Evolutionary conservation across 202 grass and related monocot genomes (phyloP).

Genomic region (Hordeum pubiflorum): DNA sequence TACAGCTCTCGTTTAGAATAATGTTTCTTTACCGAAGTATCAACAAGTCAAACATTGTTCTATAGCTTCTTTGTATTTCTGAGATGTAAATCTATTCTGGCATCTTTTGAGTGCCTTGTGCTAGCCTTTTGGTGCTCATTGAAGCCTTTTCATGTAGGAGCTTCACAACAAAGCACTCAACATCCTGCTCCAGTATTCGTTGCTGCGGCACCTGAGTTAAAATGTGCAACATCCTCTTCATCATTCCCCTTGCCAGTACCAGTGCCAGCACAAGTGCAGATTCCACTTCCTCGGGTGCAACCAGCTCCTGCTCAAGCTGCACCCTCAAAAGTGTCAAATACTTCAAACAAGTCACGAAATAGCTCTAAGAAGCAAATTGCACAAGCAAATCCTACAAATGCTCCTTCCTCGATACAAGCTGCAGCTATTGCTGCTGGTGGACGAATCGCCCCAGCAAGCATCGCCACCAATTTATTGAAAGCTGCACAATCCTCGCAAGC

Average conservation of each 20-base stretch:
- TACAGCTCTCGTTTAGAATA: conserved; percentile 12
- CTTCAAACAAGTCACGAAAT: conserved; percentile 47
- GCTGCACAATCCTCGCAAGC: conserved; percentile 74
- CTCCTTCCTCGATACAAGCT: conserved; percentile 68
- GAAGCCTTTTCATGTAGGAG: conserved; percentile 22
- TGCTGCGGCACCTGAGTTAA: conserved; percentile 21
- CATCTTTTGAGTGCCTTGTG: background rate
- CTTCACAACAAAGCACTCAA: conserved; percentile 29
- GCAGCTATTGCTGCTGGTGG: conserved; percentile 89
- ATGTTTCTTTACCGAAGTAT: conserved; percentile 3
- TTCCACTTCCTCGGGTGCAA: conserved; percentile 30
- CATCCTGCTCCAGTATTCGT: conserved; percentile 23
- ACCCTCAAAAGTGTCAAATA: conserved; percentile 34
- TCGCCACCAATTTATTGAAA: conserved; percentile 60
- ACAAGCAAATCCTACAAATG: conserved; percentile 26
- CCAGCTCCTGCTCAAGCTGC: conserved; percentile 36
- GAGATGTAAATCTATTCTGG: background rate
- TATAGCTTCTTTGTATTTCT: background rate
- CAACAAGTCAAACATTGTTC: conserved; percentile 3
- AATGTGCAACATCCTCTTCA: conserved; percentile 15
- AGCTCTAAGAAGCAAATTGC: conserved; percentile 39
- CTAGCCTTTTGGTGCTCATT: conserved; percentile 14
- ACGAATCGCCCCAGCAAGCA: conserved; percentile 55
- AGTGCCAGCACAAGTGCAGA: conserved; percentile 16
- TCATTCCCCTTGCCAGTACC: background rate